Evolutionary conservation across 78 protist genomes (phyloP).

Genomic region (Dictyostelium firmibasis): DNA sequence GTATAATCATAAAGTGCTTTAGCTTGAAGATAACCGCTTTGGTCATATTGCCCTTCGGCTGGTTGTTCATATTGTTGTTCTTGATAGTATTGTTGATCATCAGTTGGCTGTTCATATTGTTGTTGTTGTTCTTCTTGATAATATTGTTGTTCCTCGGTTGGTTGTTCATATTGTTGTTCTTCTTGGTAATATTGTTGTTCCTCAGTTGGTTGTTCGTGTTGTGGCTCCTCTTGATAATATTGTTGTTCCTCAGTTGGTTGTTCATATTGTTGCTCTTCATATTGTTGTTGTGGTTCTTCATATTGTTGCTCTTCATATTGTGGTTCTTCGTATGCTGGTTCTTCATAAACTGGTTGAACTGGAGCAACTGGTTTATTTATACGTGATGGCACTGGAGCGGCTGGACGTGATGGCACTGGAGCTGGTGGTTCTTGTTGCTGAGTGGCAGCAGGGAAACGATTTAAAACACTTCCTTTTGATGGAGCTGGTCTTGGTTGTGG

Average conservation of each 20-base stretch:
- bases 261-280: constrained; percentile 48
- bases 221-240: background rate
- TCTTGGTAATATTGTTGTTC: constrained; percentile 29
- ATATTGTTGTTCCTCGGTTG: constrained; percentile 16
- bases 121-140: constrained; percentile 40
- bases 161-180: constrained; percentile 56
- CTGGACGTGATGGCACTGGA: constrained; percentile 24
- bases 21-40: constrained; percentile 9
- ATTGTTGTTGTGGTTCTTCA: background rate
- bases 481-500: constrained; percentile 61
- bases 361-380: background rate
- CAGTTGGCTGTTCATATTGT: constrained; percentile 35
- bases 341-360: constrained; percentile 24
- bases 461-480: constrained; percentile 12
- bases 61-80: constrained; percentile 3
- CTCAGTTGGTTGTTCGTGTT: constrained; percentile 14
- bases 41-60: constrained; percentile 22
- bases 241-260: constrained; percentile 35
- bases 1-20: constrained; percentile 67
- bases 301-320: constrained; percentile 19
- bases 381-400: background rate
- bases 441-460: background rate
- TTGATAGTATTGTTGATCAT: constrained; percentile 32
- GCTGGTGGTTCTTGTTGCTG: constrained; percentile 14
- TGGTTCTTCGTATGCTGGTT: constrained; percentile 9